Evolutionary conservation across 202 grass and related monocot genomes (phyloP), one percentile per base, ranked within the genome.

Genomic region (Miscanthus sacchariflorus): DNA sequence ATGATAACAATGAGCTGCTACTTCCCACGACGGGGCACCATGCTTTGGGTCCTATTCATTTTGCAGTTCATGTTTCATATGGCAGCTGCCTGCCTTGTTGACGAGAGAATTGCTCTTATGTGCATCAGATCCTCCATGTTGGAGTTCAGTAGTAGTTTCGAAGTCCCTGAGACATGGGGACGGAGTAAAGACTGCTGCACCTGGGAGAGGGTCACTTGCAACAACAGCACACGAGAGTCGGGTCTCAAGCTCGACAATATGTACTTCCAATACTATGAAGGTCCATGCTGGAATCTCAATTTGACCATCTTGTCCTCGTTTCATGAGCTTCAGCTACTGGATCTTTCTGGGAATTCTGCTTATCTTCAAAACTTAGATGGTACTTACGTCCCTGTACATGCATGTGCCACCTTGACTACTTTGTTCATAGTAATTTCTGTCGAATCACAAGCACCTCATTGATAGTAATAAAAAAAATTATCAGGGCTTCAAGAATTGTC

Each of bases 191-290:
- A 86, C 17, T 86, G 83, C 72, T 92, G 87, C 72, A 65, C 24
- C n/a, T 89, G 87, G 81, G 72, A 89, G n/a, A n/a, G 66, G 12
- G 65, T 89, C 9, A 12, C 2, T 9, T 89, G 87, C 87, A 35
- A 58, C 28, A 79, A 66, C 38, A 38, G 0, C 59, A 84, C 45
- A 9, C 28, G 61, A 70, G 61, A 83, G 14, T 77, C 44, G 1
- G 21, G 40, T 17, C 81, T 89, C n/a, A 1, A 70, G 2, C 59
- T 89, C 19, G 9, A 13, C n/a, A n/a, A n/a, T n/a, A 21, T n/a
- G n/a, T n/a, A n/a, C n/a, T n/a, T n/a, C n/a, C n/a, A n/a, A n/a
- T n/a, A n/a, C n/a, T n/a, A n/a, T n/a, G n/a, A n/a, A n/a, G n/a
- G n/a, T n/a, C n/a, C n/a, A 43, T 33, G 46, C 46, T 5, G 28